Evolutionary conservation across 2,329 filamentous ascomycete species (phyloP).

Genomic region (Penicillium nordicum): DNA sequence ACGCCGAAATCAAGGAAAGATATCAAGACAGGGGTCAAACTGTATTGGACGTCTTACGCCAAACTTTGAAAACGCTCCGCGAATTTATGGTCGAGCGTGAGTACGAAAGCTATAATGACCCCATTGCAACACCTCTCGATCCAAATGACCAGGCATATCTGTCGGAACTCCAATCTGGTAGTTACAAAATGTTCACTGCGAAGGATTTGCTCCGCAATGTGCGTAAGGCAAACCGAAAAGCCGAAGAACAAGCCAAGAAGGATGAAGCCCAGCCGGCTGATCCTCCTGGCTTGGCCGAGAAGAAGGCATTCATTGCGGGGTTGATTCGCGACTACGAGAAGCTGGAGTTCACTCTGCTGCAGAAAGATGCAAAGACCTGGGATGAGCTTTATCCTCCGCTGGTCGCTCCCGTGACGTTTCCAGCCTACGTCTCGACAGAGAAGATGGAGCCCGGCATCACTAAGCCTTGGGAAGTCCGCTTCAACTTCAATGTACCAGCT

Average conservation of each 20-base stretch:
- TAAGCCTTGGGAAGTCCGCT: slow-evolving; percentile 47
- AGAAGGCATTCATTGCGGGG: slow-evolving; percentile 53
- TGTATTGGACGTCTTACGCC: slow-evolving; percentile 60
- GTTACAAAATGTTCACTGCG: slow-evolving; percentile 60
- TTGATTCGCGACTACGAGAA: slow-evolving; percentile 53
- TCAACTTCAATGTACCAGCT: slow-evolving; percentile 51
- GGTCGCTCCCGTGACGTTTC: not conserved
- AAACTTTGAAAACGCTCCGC: slow-evolving; percentile 51
- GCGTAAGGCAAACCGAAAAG: slow-evolving; percentile 35
- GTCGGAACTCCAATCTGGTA: slow-evolving; percentile 48
- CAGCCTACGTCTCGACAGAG: slow-evolving; percentile 6
- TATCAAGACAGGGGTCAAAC: slow-evolving; percentile 32
- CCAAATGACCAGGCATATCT: slow-evolving; percentile 53
- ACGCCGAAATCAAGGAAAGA: slow-evolving; percentile 50
- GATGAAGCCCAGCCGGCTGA: slow-evolving; percentile 4
- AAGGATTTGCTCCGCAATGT: slow-evolving; percentile 40
- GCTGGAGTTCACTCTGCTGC: slow-evolving; percentile 52
- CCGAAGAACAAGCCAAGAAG: slow-evolving; percentile 31
- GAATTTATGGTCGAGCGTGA: slow-evolving; percentile 40
- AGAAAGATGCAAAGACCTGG: slow-evolving; percentile 66
- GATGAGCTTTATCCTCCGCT: slow-evolving; percentile 56
- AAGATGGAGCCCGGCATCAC: not conserved
- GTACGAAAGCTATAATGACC: not conserved
- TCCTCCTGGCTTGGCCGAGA: slow-evolving; percentile 41
- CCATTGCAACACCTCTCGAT: slow-evolving; percentile 12